These are phyloP conservation scores for Ganoderma resinaceum DNA, from an alignment of 1,284 basidiomycete species.

Conservation along the genomic window DNA sequence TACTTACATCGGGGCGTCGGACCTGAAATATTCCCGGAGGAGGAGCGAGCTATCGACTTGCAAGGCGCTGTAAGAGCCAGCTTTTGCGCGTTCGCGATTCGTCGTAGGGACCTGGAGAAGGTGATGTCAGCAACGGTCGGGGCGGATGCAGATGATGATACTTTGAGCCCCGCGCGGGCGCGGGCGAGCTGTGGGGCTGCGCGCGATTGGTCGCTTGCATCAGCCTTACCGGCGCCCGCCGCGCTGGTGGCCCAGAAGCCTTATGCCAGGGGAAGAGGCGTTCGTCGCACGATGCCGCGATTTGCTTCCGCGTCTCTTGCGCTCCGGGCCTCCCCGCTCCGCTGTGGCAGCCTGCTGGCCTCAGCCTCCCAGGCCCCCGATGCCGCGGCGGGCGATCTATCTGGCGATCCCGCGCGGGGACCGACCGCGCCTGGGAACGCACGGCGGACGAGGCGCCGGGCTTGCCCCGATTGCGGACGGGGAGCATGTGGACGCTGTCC, in stretches of 20 bases:
- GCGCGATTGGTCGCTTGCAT: neutral
- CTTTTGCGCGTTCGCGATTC: neutral
- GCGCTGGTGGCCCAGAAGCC: neutral
- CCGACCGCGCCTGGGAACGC: neutral
- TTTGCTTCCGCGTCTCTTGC: slow-evolving; percentile 9
- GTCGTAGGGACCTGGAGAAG: neutral
- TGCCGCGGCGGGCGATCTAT: slow-evolving; percentile 3
- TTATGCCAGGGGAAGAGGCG: neutral
- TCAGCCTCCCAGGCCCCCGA: neutral
- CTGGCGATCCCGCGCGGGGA: neutral
- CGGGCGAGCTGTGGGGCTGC: neutral
- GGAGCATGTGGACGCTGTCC: slow-evolving; percentile 26
- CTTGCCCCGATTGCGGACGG: slow-evolving; percentile 16
- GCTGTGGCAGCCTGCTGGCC: neutral
- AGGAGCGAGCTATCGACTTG: too few relatives aligned
- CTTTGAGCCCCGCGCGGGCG: neutral
- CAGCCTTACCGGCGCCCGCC: neutral
- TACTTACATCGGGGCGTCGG: too few relatives aligned
- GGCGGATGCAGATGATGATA: neutral
- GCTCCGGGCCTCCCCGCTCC: neutral
- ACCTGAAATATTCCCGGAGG: too few relatives aligned
- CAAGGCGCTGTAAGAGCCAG: neutral
- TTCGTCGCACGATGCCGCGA: neutral
- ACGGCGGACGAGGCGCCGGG: slow-evolving; percentile 8
- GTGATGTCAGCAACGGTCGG: neutral